These are phyloP conservation scores for Kregervanrija delftensis DNA, from an alignment of 805 yeast species.

Conservation along the genomic window DNA sequence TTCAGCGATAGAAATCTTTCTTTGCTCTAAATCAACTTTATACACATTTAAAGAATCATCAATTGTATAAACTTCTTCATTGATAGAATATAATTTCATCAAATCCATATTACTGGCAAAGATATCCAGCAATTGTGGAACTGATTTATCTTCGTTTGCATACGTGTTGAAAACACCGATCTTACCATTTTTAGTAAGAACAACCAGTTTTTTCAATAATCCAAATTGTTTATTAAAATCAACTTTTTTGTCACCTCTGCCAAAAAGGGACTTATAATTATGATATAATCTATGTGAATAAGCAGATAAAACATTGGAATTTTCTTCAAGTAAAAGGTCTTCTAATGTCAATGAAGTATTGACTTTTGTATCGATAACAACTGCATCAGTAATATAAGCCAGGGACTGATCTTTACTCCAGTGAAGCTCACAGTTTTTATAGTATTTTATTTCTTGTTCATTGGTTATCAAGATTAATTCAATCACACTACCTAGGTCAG, in stretches of 20 bases:
- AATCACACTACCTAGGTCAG: slow-evolving; percentile 5
- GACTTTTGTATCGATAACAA: slow-evolving; percentile 21
- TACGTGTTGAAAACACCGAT: slow-evolving; percentile 41
- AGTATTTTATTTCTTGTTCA: slow-evolving; percentile 12
- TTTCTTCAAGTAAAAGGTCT: slow-evolving; percentile 27
- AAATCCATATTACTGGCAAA: too few relatives aligned
- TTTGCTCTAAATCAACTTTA: slow-evolving; percentile 1
- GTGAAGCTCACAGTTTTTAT: slow-evolving; percentile 17
- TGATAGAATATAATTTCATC: too few relatives aligned
- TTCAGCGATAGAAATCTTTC: not conserved
- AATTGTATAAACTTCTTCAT: too few relatives aligned
- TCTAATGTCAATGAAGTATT: slow-evolving; percentile 18
- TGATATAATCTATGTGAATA: slow-evolving; percentile 26
- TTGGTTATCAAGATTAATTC: slow-evolving; percentile 10
- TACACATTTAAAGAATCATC: not conserved
- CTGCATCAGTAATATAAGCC: slow-evolving; percentile 30
- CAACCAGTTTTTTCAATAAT: slow-evolving; percentile 35
- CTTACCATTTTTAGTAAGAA: slow-evolving; percentile 33
- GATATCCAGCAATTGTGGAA: too few relatives aligned
- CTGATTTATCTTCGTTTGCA: slow-evolving; percentile 3
- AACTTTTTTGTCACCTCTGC: slow-evolving; percentile 13
- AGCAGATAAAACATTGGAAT: slow-evolving; percentile 22
- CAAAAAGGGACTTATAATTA: slow-evolving; percentile 18
- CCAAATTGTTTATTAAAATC: slow-evolving; percentile 34
- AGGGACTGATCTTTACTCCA: slow-evolving; percentile 43